Evolutionary conservation across 2,329 filamentous ascomycete genomes (phyloP).

Genomic region (Leptographium flavum): DNA sequence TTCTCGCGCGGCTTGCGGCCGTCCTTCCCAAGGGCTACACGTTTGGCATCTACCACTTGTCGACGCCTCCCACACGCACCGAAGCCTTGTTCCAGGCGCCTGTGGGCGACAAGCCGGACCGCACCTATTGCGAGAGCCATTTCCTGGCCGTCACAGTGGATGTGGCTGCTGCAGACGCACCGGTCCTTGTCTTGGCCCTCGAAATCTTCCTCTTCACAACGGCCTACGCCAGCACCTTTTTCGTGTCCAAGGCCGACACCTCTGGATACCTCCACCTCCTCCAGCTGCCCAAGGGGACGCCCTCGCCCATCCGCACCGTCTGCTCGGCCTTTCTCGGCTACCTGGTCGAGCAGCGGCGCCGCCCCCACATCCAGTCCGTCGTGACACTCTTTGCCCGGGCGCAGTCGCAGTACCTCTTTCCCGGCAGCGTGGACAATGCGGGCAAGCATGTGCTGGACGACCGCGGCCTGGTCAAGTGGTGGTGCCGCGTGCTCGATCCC

Average conservation of each 20-base stretch:
- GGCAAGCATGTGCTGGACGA: slow-evolving; percentile 89
- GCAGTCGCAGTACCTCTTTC: slow-evolving; percentile 89
- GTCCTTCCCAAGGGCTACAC: slow-evolving; percentile 37
- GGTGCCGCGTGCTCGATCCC: slow-evolving; percentile 77
- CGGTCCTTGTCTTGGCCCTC: slow-evolving; percentile 63
- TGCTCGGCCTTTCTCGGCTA: slow-evolving; percentile 63
- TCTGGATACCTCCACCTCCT: slow-evolving; percentile 70
- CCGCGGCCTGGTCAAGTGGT: slow-evolving; percentile 83
- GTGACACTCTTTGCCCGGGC: slow-evolving; percentile 85
- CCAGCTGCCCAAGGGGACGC: slow-evolving; percentile 42
- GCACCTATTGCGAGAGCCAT: slow-evolving; percentile 78
- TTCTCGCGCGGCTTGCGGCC: slow-evolving; percentile 27
- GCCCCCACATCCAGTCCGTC: slow-evolving; percentile 53
- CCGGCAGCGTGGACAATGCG: slow-evolving; percentile 71
- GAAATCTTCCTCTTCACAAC: slow-evolving; percentile 84
- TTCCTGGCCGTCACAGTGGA: slow-evolving; percentile 44
- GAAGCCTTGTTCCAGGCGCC: slow-evolving; percentile 68
- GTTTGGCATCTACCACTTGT: slow-evolving; percentile 73
- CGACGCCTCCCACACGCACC: slow-evolving; percentile 63
- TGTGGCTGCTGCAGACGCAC: not conserved
- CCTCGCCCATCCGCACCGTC: slow-evolving; percentile 62
- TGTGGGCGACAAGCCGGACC: slow-evolving; percentile 54
- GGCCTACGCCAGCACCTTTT: slow-evolving; percentile 66
- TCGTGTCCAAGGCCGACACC: slow-evolving; percentile 94
- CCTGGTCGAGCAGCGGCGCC: slow-evolving; percentile 52